Percentiles rank a stretch among this genome's conserved stretches.
Evolutionary conservation across 2,329 filamentous ascomycete genomes (phyloP).

Genomic region (Monilinia polystroma): DNA sequence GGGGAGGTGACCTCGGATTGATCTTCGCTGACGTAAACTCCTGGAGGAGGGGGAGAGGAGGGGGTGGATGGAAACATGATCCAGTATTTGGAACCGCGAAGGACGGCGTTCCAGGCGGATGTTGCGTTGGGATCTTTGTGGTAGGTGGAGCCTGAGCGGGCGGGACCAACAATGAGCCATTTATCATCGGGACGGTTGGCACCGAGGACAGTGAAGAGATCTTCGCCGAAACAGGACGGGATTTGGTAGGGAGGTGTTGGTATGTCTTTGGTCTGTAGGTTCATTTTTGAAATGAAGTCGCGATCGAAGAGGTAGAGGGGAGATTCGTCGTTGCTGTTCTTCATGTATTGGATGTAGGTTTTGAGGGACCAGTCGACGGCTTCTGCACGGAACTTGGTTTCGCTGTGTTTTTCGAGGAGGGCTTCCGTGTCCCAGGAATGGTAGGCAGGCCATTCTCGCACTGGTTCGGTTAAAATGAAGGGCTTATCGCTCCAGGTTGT

Average conservation of each 20-base stretch:
- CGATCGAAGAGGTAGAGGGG: slow-evolving; percentile 92
- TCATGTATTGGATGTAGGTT: slow-evolving; percentile 83
- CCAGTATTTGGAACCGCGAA: slow-evolving; percentile 93
- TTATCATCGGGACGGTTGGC: slow-evolving; percentile 78
- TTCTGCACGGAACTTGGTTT: slow-evolving; percentile 79
- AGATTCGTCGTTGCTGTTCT: slow-evolving; percentile 76
- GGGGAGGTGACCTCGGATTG: slow-evolving; percentile 92
- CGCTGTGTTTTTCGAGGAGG: slow-evolving; percentile 62
- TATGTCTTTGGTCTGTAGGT: slow-evolving; percentile 54
- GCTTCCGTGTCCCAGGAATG: slow-evolving; percentile 69
- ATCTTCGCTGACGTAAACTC: slow-evolving; percentile 85
- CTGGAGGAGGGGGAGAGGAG: slow-evolving; percentile 59
- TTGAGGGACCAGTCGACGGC: slow-evolving; percentile 86
- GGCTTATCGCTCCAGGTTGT: slow-evolving; percentile 74
- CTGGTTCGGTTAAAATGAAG: slow-evolving; percentile 81
- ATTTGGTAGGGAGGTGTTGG: slow-evolving; percentile 64
- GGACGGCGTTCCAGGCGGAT: slow-evolving; percentile 90
- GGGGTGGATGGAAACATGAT: slow-evolving; percentile 86
- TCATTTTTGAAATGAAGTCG: slow-evolving; percentile 83
- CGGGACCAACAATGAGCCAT: slow-evolving; percentile 90
- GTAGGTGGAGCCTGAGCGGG: slow-evolving; percentile 86
- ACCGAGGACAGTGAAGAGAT: slow-evolving; percentile 79
- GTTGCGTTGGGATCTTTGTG: slow-evolving; percentile 78
- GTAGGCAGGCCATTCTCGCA: slow-evolving; percentile 78
- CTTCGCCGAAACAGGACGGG: slow-evolving; percentile 80